Conservation (phyloP, 805 yeast genomes). For the Myxozyma geophila region DNA sequence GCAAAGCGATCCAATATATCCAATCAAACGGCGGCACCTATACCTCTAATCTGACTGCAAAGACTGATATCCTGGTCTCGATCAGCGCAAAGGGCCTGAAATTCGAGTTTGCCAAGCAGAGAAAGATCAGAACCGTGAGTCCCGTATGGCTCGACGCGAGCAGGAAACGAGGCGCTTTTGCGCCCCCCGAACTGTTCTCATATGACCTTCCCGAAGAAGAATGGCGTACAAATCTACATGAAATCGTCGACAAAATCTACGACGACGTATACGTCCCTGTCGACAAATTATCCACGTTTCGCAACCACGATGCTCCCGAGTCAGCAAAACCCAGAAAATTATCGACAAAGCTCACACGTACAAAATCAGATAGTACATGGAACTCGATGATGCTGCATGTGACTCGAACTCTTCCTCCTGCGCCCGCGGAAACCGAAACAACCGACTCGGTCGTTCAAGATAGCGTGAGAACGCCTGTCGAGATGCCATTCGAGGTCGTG, state of each 20-base stretch:
- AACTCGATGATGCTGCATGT: slow-evolving; percentile 26
- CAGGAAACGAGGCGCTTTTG: slow-evolving; percentile 37
- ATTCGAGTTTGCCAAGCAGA: slow-evolving; percentile 47
- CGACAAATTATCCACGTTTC: not conserved
- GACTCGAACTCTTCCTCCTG: not conserved
- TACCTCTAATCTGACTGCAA: slow-evolving; percentile 39
- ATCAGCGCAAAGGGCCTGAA: slow-evolving; percentile 44
- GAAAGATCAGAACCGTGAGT: slow-evolving; percentile 50
- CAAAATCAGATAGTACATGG: slow-evolving; percentile 29
- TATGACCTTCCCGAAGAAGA: slow-evolving; percentile 30
- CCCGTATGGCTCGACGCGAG: slow-evolving; percentile 54
- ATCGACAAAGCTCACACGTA: not conserved
- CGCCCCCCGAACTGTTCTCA: slow-evolving; percentile 42
- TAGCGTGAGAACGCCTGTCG: slow-evolving; percentile 1
- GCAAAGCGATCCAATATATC: slow-evolving; percentile 40
- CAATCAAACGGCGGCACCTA: slow-evolving; percentile 46
- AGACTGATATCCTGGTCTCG: slow-evolving; percentile 44
- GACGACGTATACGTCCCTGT: not conserved
- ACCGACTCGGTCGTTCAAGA: not conserved
- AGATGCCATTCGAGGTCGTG: slow-evolving; percentile 12
- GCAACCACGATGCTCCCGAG: not conserved
- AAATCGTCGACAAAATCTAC: slow-evolving; percentile 1
- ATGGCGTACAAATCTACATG: slow-evolving; percentile 7
- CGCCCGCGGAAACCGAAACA: not conserved
- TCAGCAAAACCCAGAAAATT: not conserved